Percentiles rank a stretch among this genome's conserved stretches.
phyloP scores from a whole-genome alignment of 2,329 filamentous ascomycete species.

The Thyridium curvatum region DNA sequence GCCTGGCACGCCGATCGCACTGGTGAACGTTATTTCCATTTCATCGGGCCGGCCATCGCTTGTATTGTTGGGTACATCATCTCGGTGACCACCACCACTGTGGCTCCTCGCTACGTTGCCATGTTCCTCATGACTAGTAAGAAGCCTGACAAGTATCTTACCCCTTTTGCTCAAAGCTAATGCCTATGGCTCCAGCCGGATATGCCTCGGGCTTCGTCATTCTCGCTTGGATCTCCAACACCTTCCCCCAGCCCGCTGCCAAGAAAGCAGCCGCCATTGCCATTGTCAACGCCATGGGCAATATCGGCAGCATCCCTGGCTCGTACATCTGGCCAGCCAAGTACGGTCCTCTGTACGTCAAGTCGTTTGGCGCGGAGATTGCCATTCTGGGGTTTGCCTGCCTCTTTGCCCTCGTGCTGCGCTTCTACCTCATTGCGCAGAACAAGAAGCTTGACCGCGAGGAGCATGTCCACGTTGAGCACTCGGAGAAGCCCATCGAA shows the following conservation, averaged over 20 bases:
- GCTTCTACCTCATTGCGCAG: conserved; percentile 7
- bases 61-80: conserved; percentile 54
- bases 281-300: conserved; percentile 52
- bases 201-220: conserved; percentile 36
- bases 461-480: neutral
- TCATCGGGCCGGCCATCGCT: conserved; percentile 42
- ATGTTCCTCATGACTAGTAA: conserved; percentile 54
- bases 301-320: conserved; percentile 41
- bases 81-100: conserved; percentile 49
- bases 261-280: conserved; percentile 57
- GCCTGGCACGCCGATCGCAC: conserved; percentile 50
- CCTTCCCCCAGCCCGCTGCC: conserved; percentile 51
- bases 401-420: conserved; percentile 5
- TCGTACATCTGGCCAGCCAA: conserved; percentile 6
- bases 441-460: conserved; percentile 9
- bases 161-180: conserved; percentile 15
- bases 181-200: conserved; percentile 18
- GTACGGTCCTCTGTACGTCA: conserved; percentile 26
- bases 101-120: conserved; percentile 52
- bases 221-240: conserved; percentile 51
- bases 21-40: conserved; percentile 56
- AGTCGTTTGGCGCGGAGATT: conserved; percentile 37
- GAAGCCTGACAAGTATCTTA: conserved; percentile 44
- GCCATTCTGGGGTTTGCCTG: conserved; percentile 31
- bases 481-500: neutral